phyloP scores from a whole-genome alignment of 1,284 basidiomycete genomes.

The Rhodotorula sp. region DNA sequence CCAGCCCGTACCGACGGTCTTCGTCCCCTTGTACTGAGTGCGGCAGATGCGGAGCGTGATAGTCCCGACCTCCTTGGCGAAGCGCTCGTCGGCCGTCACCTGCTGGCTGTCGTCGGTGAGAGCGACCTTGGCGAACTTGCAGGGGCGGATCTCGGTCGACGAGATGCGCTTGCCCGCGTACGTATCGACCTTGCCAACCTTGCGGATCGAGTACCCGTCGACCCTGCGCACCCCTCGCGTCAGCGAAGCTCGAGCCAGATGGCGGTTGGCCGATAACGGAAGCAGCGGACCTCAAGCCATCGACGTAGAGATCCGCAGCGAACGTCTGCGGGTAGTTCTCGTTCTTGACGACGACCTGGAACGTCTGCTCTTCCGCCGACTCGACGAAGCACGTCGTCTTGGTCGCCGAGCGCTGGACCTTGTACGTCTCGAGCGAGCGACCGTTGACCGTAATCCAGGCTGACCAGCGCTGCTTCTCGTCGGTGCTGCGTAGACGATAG shows the following conservation, averaged over 20 bases:
- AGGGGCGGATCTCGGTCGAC: background rate
- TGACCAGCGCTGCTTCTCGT: background rate
- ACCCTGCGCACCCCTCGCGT: background rate
- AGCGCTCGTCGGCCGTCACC: slow-evolving; percentile 16
- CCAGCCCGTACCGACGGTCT: rapidly evolving
- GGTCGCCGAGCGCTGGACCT: background rate
- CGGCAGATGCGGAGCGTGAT: slow-evolving; percentile 6
- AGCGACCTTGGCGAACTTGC: slow-evolving; percentile 17
- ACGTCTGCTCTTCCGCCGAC: slow-evolving; percentile 12
- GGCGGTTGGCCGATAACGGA: background rate
- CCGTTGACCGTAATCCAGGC: slow-evolving; percentile 4
- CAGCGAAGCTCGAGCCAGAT: too few species aligned
- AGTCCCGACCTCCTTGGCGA: slow-evolving; percentile 27
- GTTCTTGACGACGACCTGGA: background rate
- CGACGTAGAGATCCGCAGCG: background rate
- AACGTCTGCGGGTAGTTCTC: too few species aligned
- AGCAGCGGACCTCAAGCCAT: background rate
- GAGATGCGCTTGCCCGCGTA: slow-evolving; percentile 4
- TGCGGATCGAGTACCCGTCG: too few species aligned
- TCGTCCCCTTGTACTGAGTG: background rate
- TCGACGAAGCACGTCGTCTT: slow-evolving; percentile 22
- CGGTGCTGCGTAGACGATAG: background rate
- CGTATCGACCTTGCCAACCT: background rate
- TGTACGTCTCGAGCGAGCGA: slow-evolving; percentile 7
- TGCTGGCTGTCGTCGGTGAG: slow-evolving; percentile 27